Conservation (phyloP, 495 filamentous ascomycete genomes). For the Neurospora sp. region DNA sequence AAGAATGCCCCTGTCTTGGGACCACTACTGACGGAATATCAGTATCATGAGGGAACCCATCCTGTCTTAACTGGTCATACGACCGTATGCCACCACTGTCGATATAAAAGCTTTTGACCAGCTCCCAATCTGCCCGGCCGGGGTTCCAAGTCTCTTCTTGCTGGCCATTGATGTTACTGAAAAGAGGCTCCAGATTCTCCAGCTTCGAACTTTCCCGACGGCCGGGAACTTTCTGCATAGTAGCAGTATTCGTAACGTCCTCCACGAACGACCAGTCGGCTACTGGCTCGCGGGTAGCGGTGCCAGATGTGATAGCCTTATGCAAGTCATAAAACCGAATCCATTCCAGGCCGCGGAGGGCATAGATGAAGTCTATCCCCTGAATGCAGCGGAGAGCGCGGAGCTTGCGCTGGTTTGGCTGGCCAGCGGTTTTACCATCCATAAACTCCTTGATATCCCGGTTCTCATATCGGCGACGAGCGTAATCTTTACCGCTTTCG, state of each 20-base stretch:
- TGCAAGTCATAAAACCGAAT: conserved; percentile 26
- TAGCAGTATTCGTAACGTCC: conserved; percentile 19
- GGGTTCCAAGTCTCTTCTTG: conserved; percentile 11
- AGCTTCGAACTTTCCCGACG: conserved; percentile 10
- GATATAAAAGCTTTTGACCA: conserved; percentile 18
- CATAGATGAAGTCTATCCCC: conserved; percentile 29
- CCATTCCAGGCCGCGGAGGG: conserved; percentile 27
- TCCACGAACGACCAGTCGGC: conserved; percentile 25
- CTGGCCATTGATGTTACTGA: not conserved
- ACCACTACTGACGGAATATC: conserved; percentile 4
- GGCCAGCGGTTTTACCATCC: conserved; percentile 15
- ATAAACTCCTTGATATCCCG: conserved; percentile 6
- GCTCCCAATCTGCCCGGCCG: conserved; percentile 5
- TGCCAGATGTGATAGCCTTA: not conserved
- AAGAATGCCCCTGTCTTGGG: not conserved
- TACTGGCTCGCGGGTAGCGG: conserved; percentile 3
- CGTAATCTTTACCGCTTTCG: conserved; percentile 12
- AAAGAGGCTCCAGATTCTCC: conserved; percentile 16
- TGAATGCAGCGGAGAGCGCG: conserved; percentile 26
- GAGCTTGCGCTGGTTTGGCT: conserved; percentile 22
- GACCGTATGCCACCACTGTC: conserved; percentile 6
- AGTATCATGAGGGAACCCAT: conserved; percentile 3
- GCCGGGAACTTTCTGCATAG: conserved; percentile 6
- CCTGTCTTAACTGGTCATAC: conserved; percentile 10
- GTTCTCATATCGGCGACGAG: conserved; percentile 21